Evolutionary conservation across 768 basidiomycete species (phyloP), one percentile per base, ranked within the genome.

Genomic region (Auriculariales sp.): DNA sequence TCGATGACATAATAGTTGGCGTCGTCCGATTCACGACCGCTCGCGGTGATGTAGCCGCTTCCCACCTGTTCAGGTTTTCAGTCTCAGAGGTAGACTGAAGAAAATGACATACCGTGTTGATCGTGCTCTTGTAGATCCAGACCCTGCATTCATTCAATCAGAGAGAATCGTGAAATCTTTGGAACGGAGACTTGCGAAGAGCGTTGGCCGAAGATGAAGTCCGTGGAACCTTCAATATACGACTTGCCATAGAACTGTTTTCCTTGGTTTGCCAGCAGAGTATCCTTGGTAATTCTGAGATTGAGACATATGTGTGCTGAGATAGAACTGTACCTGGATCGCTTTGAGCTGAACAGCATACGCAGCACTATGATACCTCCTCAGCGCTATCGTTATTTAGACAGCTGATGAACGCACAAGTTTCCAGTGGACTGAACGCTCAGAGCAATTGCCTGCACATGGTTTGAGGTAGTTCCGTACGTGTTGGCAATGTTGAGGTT

Each of bases 401-500:
- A 19, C 25, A 27, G 0, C 50, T 44, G 28, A 44, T 46, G 2
- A 51, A 30, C 11, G 44, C 50, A 51, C 28, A 24, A 39, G 28
- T 46, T 46, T 12, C 34, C 14, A 17, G 44, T 44, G 29, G 42
- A 28, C 35, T 51, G 44, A 12, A 51, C 50, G 24, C 50, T 51
- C 4, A 51, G 44, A 47, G 50, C 50, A 31, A 51, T 51, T 4
- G 50, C 50, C 24, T 51, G 50, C 4, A 44, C 29, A 7, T 51
- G 39, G 12, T 19, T 7, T 5, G 44, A 39, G 3, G 50, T 39
- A 12, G 25, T 28, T 0, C 29, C 48, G 25, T 55, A 59, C 14
- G 58, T 59, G n/a, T 51, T 51, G 24, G 50, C 50, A 31, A 51
- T 51, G 34, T 51, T 51, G 17, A 51, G 46, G 30, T 51, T 51